Evolutionary conservation across 1,284 basidiomycete genomes (phyloP), one percentile per base, ranked within the genome.

Genomic region (Sutorius eximius): DNA sequence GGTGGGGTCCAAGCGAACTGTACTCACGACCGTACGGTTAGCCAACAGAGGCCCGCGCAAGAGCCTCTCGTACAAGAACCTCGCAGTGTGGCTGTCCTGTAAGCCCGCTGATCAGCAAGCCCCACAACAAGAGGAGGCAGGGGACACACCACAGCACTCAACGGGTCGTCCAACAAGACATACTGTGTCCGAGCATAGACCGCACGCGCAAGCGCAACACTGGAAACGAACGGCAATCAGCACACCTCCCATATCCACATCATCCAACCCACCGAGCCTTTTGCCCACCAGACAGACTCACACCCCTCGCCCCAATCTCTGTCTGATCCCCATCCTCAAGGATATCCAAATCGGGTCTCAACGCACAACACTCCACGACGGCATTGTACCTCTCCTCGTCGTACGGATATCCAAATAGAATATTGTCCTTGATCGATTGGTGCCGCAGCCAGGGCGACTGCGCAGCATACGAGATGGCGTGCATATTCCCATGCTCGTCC

Each of bases 361-460:
- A 69, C 1, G 86, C 85, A 62, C 90, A 92, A 38, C 75, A 76
- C 47, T 83, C 79, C 7, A 87, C 62, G 43, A 79, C 78, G 0
- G 61, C 61, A 12, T 71, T 57, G 51, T 81, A 81, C 22, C 77
- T 68, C 41, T 68, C 65, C 49, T 76, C 71, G 37, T 81, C 75
- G 49, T 66, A 75, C 3, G 69, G 69, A n/a, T 63, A 65, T 1
- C 77, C 79, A 56, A 80, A 81, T 8, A 80, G 60, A 48, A 81
- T 78, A 54, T 81, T 81, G 24, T 78, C 75, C 53, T 65, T 72
- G 59, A 76, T 73, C 2, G 68, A 66, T 33, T 70, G 66, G 38
- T 76, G 81, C 48, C 83, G 78, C 33, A 88, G 69, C 82, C 82
- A 87, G 0, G 85, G 78, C 0, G 77, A 78, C 63, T 87, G 86